A percentile compares a stretch with the other conserved stretches of the same genome.
Evolutionary conservation across 768 basidiomycete genomes (phyloP).

Genomic region (Vararia minispora): DNA sequence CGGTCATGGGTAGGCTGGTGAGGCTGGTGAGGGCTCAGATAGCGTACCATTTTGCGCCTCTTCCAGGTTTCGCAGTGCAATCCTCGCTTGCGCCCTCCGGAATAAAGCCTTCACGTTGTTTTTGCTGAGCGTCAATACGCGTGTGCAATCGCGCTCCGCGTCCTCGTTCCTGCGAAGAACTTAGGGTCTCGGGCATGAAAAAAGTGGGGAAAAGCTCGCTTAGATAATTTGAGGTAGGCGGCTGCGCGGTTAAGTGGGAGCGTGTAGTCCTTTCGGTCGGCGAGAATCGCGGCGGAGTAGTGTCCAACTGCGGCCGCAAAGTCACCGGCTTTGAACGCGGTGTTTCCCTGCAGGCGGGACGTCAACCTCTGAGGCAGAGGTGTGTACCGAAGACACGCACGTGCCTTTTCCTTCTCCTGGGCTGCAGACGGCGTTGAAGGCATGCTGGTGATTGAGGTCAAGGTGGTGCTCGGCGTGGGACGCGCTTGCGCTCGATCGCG

Average conservation of each 20-base stretch:
- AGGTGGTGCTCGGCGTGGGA: no score
- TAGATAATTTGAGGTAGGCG: constrained; percentile 89
- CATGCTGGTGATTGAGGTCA: no score
- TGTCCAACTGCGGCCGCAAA: constrained; percentile 74
- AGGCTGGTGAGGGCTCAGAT: background rate
- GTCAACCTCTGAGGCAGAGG: background rate
- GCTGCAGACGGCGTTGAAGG: background rate
- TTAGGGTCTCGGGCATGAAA: background rate
- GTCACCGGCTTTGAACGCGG: constrained; percentile 73
- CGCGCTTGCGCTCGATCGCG: no score
- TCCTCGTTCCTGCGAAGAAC: constrained; percentile 9
- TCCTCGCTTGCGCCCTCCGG: constrained; percentile 64
- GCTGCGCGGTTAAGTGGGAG: constrained; percentile 83
- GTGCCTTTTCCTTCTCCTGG: constrained; percentile 6
- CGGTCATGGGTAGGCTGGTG: constrained; percentile 3
- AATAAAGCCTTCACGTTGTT: constrained; percentile 74
- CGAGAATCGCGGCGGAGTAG: constrained; percentile 72
- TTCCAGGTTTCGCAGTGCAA: constrained; percentile 37
- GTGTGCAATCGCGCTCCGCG: constrained; percentile 41
- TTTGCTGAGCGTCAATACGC: constrained; percentile 40
- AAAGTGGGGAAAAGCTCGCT: constrained; percentile 46
- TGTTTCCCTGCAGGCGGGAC: constrained; percentile 56
- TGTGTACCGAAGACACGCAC: background rate
- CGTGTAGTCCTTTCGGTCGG: constrained; percentile 60
- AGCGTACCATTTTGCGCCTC: constrained; percentile 55